phyloP scores from a whole-genome alignment of 2,329 filamentous ascomycete species.

The Davidsoniella australis region DNA sequence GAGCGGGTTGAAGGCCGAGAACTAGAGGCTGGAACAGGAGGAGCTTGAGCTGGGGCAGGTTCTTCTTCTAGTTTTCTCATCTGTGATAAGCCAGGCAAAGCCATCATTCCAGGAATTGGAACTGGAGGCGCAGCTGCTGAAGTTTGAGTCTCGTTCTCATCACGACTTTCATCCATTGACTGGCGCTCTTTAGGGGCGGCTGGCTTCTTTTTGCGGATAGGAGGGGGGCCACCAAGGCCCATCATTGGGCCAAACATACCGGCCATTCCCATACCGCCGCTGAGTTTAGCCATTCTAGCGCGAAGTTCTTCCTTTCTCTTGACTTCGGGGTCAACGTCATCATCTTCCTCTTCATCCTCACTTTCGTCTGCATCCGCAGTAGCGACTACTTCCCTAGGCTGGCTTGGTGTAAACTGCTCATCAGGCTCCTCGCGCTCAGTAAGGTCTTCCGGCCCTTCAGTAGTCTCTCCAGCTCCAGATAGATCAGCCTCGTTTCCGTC shows the following conservation, averaged over 20 bases:
- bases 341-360: constrained; percentile 46
- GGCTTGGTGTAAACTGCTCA: constrained; percentile 26
- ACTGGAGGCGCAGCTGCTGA: constrained; percentile 32
- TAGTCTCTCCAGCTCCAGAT: constrained; percentile 46
- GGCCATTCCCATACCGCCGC: constrained; percentile 90
- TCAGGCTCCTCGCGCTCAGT: constrained; percentile 55
- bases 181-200: constrained; percentile 21
- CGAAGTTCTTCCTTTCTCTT: constrained; percentile 74
- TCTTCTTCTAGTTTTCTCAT: constrained; percentile 6
- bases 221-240: constrained; percentile 34
- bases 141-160: constrained; percentile 28
- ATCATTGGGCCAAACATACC: constrained; percentile 62
- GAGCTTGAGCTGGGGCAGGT: constrained; percentile 22
- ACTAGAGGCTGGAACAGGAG: constrained; percentile 3
- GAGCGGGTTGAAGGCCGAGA: neutral
- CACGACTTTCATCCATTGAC: constrained; percentile 26
- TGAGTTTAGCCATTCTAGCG: constrained; percentile 96
- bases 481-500: constrained; percentile 50
- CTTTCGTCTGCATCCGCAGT: constrained; percentile 26
- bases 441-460: constrained; percentile 38
- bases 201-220: constrained; percentile 39
- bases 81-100: constrained; percentile 53
- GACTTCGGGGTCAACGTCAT: constrained; percentile 74
- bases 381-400: neutral
- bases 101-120: constrained; percentile 40